These are phyloP conservation scores for Haberlea rhodopensis DNA, from an alignment of 257 asterid genomes.

Conservation along the genomic window DNA sequence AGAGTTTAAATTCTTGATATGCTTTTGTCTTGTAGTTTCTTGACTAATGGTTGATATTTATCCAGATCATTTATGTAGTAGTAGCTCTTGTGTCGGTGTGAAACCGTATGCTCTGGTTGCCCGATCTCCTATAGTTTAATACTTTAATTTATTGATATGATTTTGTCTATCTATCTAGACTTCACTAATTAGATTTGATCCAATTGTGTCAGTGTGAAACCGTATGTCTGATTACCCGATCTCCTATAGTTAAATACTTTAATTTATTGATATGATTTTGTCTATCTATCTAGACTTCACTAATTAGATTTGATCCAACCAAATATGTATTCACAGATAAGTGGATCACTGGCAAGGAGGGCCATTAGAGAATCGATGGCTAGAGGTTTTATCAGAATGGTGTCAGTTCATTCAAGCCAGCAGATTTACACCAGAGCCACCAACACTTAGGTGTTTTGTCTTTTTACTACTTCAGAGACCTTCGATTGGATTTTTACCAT, in stretches of 20 bases:
- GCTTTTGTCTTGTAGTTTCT: too few relatives aligned
- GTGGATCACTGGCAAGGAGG: constrained; percentile 59
- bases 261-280: background rate
- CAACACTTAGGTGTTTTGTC: constrained; percentile 35
- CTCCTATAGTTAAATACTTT: background rate
- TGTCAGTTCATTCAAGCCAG: constrained; percentile 59
- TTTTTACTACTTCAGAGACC: background rate
- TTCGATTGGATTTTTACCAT: constrained; percentile 23
- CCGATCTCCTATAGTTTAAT: background rate
- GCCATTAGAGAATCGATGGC: constrained; percentile 62
- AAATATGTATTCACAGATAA: constrained; percentile 27
- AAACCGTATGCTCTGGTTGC: too few relatives aligned
- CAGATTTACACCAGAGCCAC: constrained; percentile 66
- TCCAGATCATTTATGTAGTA: too few relatives aligned
- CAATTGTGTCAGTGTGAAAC: too few relatives aligned
- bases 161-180: background rate
- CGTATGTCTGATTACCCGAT: too few relatives aligned
- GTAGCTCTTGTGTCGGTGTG: too few relatives aligned
- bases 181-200: too few relatives aligned
- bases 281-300: too few relatives aligned
- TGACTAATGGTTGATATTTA: background rate
- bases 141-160: background rate
- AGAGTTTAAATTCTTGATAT: too few relatives aligned
- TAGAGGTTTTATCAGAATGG: constrained; percentile 56
- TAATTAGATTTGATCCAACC: too few relatives aligned